Percentiles rank a stretch among this genome's conserved stretches.
phyloP scores from a whole-genome alignment of 2,329 filamentous ascomycete species.

The Aspergillus uvarum region DNA sequence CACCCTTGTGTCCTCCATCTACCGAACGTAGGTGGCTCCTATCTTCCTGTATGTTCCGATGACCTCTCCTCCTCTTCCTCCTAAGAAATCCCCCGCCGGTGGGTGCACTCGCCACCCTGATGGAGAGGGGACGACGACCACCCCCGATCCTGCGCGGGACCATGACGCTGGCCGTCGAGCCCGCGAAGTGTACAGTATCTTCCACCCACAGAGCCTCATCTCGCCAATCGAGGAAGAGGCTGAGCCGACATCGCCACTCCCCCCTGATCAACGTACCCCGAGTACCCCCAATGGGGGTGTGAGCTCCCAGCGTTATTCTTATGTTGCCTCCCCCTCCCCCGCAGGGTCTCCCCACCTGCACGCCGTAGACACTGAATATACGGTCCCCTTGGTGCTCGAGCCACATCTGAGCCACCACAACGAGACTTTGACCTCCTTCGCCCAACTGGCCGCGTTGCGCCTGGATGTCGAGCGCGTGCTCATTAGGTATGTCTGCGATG shows the following conservation, averaged over 20 bases:
- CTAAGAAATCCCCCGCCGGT: too few relatives aligned
- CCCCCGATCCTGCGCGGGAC: background rate
- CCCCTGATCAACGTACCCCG: too few relatives aligned
- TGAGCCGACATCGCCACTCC: too few relatives aligned
- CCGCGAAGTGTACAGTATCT: slow-evolving; percentile 39
- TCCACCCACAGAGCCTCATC: slow-evolving; percentile 27
- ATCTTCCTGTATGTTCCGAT: too few relatives aligned
- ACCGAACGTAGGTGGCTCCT: too few relatives aligned
- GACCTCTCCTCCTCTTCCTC: too few relatives aligned
- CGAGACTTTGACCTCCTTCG: slow-evolving; percentile 32
- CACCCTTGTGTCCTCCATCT: too few relatives aligned
- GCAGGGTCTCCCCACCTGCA: background rate
- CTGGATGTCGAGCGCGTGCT: slow-evolving; percentile 35
- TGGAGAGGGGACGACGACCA: too few relatives aligned
- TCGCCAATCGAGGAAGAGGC: background rate
- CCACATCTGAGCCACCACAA: slow-evolving; percentile 25
- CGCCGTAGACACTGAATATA: background rate
- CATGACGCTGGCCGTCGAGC: slow-evolving; percentile 31
- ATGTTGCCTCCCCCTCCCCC: background rate
- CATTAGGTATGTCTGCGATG: slow-evolving; percentile 28
- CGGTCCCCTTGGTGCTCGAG: background rate
- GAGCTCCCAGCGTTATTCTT: too few relatives aligned
- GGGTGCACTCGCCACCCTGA: too few relatives aligned
- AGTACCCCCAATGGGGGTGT: too few relatives aligned
- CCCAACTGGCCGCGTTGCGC: slow-evolving; percentile 32